These are phyloP conservation scores for Wickerhamomyces kurtzmanii DNA, from an alignment of 805 yeast genomes.

Conservation along the genomic window DNA sequence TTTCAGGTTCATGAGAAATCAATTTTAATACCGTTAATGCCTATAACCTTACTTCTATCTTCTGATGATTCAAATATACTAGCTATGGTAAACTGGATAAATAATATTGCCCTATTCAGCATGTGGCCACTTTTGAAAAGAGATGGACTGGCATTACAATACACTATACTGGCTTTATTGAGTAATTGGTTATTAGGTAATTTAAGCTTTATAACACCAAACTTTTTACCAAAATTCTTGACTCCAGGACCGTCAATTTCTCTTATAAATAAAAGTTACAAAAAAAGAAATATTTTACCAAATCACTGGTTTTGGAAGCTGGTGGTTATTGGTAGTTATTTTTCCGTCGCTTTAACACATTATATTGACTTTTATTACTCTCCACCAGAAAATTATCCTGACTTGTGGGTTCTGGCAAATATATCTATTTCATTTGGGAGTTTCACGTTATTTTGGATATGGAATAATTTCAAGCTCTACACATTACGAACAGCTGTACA, in stretches of 20 bases:
- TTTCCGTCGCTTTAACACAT: constrained; percentile 42
- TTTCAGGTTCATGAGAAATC: constrained; percentile 97
- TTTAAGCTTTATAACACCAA: constrained; percentile 41
- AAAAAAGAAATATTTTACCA: constrained; percentile 38
- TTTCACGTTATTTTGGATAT: constrained; percentile 69
- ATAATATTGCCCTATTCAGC: constrained; percentile 76
- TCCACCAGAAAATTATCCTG: constrained; percentile 65
- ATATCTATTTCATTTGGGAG: constrained; percentile 66
- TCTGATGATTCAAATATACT: constrained; percentile 46
- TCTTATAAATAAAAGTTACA: constrained; percentile 18
- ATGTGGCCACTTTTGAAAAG: constrained; percentile 78
- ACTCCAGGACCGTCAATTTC: constrained; percentile 36
- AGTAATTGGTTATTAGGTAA: constrained; percentile 79
- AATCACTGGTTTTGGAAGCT: constrained; percentile 35
- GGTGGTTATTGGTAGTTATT: constrained; percentile 41
- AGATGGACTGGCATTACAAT: constrained; percentile 71
- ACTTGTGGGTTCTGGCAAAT: constrained; percentile 77
- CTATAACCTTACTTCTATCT: constrained; percentile 56
- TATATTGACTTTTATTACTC: constrained; percentile 35
- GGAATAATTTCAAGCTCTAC: constrained; percentile 56
- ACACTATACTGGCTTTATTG: constrained; percentile 44
- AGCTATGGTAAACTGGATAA: constrained; percentile 81
- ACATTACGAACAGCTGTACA: constrained; percentile 19
- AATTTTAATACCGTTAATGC: constrained; percentile 79
- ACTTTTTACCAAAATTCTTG: constrained; percentile 25